Evolutionary conservation across 75 land plant species (phyloP), one percentile per base, ranked within the genome.

Genomic region (Cunninghamia lanceolata): DNA sequence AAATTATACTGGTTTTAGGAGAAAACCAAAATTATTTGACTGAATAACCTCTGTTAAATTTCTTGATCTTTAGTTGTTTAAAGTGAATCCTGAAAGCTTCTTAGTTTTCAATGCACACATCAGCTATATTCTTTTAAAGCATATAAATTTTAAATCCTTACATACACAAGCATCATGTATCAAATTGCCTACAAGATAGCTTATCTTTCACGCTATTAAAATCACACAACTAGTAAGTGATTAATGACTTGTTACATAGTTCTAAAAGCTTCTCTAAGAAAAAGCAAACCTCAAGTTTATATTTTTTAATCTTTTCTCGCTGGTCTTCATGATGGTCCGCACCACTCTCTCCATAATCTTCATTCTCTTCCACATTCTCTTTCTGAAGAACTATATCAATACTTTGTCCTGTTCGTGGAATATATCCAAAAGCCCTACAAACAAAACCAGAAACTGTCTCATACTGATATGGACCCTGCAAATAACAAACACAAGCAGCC

Each of bases 381-480:
- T 90, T 97, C 66, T 94, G 92, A 83, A 96, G 92, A 32, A 91
- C 88, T 59, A 97, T 93, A 73, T 91, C 90, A 46, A 90, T 93
- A 80, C 88, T 95, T 87, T 94, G 96, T 74, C 98, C 98, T 25
- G 94, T 94, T 81, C 94, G 92, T 56, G 99, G 99, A 88, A 97
- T 97, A 68, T 94, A 97, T 45, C 99, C 99, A 92, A 97, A 97
- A 80, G 95, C 93, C 85, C 96, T 98, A 86, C 99, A 97, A 5
- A 97, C 88, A 87, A 98, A 98, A 56, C 99, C 99, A 88, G 99
- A 98, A 16, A 98, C 99, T 56, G 99, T 98, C 85, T 98, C 99
- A 89, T 95, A 98, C 43, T 96, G 96, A 90, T 93, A 94, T 17
- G 91, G 87, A 84, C 91, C 96, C 99, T 98, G 91, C 83, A 81